A percentile compares a stretch with the other conserved stretches of the same genome.
Conservation (phyloP, 768 basidiomycete species). For the Coprinopsis marcescibilis region DNA sequence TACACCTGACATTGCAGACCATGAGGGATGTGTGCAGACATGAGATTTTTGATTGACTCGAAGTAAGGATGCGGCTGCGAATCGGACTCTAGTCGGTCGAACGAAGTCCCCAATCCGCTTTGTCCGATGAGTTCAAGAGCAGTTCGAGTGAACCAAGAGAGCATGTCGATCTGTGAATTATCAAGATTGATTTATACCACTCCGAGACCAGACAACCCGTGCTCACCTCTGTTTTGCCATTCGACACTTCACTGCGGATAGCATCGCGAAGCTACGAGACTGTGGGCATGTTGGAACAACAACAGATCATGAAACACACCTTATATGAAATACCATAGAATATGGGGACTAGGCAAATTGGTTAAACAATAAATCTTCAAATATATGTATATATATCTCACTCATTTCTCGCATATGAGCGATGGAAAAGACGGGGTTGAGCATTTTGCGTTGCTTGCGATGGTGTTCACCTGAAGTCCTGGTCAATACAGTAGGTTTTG, state of each 20-base stretch:
- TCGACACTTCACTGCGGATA: constrained; percentile 16
- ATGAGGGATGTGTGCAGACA: constrained; percentile 14
- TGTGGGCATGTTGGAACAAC: background rate
- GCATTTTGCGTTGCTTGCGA: constrained; percentile 30
- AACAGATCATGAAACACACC: constrained; percentile 8
- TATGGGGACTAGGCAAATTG: constrained; percentile 18
- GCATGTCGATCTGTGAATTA: constrained; percentile 11
- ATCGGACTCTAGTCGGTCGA: constrained; percentile 23
- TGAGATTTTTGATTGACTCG: constrained; percentile 18
- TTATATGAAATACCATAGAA: constrained; percentile 22
- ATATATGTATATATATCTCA: constrained; percentile 1
- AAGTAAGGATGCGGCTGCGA: constrained; percentile 18
- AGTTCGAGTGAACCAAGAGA: constrained; percentile 23
- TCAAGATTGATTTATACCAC: background rate
- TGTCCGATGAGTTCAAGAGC: constrained; percentile 27
- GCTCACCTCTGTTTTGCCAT: constrained; percentile 23
- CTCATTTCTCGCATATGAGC: constrained; percentile 28
- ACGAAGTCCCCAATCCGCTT: constrained; percentile 26
- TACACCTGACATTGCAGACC: background rate
- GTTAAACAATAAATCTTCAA: background rate
- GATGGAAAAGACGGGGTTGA: constrained; percentile 33
- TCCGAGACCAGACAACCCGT: background rate
- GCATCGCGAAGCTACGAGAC: constrained; percentile 23
- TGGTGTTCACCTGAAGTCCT: constrained; percentile 29
- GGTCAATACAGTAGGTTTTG: background rate